A percentile compares a stretch with the other conserved stretches of the same genome.
phyloP scores from a whole-genome alignment of 2,329 filamentous ascomycete genomes.

The Xylariaceae sp. region DNA sequence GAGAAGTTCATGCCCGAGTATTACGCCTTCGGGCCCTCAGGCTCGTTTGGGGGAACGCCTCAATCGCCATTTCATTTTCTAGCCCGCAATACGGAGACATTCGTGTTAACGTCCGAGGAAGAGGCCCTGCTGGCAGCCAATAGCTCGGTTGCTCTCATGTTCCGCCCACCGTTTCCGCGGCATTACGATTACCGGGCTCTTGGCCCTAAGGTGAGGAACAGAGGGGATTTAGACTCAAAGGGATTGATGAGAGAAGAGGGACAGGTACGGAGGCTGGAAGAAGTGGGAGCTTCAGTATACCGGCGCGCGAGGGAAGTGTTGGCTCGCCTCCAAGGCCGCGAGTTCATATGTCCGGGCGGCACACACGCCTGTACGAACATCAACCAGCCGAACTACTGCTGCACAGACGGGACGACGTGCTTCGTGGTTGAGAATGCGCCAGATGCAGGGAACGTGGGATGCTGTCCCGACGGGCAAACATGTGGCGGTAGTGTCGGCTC shows the following conservation, averaged over 20 bases:
- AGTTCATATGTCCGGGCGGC: slow-evolving; percentile 69
- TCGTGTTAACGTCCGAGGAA: slow-evolving; percentile 34
- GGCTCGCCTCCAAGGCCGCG: slow-evolving; percentile 58
- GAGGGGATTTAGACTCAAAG: not conserved
- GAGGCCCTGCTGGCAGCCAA: slow-evolving; percentile 40
- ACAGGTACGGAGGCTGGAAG: slow-evolving; percentile 14
- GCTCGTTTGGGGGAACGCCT: slow-evolving; percentile 5
- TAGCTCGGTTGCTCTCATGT: slow-evolving; percentile 45
- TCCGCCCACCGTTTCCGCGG: slow-evolving; percentile 57
- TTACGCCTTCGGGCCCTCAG: slow-evolving; percentile 53
- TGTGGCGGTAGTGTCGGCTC: slow-evolving; percentile 68
- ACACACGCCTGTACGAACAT: slow-evolving; percentile 70
- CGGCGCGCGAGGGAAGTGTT: slow-evolving; percentile 55
- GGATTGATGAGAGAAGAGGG: slow-evolving; percentile 17
- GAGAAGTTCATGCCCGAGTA: slow-evolving; percentile 78
- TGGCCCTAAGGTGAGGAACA: not conserved
- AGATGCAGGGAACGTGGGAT: slow-evolving; percentile 70
- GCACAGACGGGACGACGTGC: slow-evolving; percentile 69
- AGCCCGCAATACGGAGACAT: slow-evolving; percentile 38
- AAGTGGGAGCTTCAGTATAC: slow-evolving; percentile 40
- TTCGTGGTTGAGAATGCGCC: slow-evolving; percentile 66
- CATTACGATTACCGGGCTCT: slow-evolving; percentile 46
- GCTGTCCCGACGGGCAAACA: slow-evolving; percentile 69
- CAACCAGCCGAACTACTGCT: slow-evolving; percentile 74
- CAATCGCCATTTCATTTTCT: slow-evolving; percentile 33